Percentiles rank a stretch among this genome's conserved stretches.
These are phyloP conservation scores for Solanum chaucha DNA, from an alignment of 257 asterid species.

Conservation along the genomic window DNA sequence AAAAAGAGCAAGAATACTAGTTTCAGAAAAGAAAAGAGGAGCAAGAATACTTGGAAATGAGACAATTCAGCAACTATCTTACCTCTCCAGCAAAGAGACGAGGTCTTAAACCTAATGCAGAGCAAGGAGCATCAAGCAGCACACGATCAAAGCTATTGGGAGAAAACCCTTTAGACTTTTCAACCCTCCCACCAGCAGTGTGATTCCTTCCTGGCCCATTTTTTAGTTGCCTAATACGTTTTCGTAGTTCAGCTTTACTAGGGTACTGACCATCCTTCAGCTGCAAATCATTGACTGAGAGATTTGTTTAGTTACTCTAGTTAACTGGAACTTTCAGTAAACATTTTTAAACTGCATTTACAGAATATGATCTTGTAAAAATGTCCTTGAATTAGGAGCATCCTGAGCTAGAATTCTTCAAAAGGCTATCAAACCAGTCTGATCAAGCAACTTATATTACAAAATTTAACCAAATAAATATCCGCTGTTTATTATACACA, in stretches of 20 bases:
- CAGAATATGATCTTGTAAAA: neutral
- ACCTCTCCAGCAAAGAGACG: conserved; percentile 93
- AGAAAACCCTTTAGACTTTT: conserved; percentile 66
- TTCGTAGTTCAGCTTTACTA: conserved; percentile 52
- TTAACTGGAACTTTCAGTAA: neutral
- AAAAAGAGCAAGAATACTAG: neutral
- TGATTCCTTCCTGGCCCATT: conserved; percentile 80
- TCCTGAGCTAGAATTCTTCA: neutral
- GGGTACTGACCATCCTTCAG: conserved; percentile 20
- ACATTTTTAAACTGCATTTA: neutral
- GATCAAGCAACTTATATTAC: neutral
- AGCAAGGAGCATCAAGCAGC: conserved; percentile 98
- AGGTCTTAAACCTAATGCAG: conserved; percentile 98
- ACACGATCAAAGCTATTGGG: conserved; percentile 93
- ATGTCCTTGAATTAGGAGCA: neutral
- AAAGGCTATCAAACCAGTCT: neutral
- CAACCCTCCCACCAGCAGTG: conserved; percentile 63
- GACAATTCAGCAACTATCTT: neutral
- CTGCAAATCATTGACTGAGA: conserved; percentile 31
- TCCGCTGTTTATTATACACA: neutral
- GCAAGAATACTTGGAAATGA: neutral
- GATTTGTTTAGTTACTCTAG: neutral
- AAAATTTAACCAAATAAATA: neutral
- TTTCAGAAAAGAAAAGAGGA: neutral
- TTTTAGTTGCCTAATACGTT: conserved; percentile 42